Conservation (phyloP, 140 eudicot genomes). For the Ambrosia hybrid region DNA sequence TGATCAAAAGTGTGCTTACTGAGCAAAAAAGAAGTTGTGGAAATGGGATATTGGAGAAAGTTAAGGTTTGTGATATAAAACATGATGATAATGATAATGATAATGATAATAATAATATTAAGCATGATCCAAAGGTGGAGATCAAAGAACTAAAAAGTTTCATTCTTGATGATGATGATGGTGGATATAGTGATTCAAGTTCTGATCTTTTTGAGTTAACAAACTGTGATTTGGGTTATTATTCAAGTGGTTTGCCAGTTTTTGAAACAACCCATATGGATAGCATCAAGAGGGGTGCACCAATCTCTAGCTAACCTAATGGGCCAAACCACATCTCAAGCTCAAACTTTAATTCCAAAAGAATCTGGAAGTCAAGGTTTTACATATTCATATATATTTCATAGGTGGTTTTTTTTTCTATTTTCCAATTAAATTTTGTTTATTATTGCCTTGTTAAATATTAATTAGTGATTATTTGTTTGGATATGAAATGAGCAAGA, state of each 20-base stretch:
- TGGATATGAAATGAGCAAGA: slow-evolving; percentile 19
- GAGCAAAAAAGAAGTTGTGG: slow-evolving; percentile 34
- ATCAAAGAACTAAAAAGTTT: slow-evolving; percentile 37
- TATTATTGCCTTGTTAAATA: slow-evolving; percentile 16
- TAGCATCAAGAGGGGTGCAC: slow-evolving; percentile 61
- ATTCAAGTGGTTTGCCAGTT: slow-evolving; percentile 73
- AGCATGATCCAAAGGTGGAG: slow-evolving; percentile 36
- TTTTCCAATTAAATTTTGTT: slow-evolving; percentile 5
- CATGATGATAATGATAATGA: slow-evolving; percentile 21
- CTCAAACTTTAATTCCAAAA: slow-evolving; percentile 18
- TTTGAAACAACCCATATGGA: slow-evolving; percentile 81
- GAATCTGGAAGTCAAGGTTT: slow-evolving; percentile 12
- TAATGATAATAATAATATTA: slow-evolving; percentile 18
- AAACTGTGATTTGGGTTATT: slow-evolving; percentile 68
- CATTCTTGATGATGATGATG: slow-evolving; percentile 50
- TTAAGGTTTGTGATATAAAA: slow-evolving; percentile 31
- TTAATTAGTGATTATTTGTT: slow-evolving; percentile 25
- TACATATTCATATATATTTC: slow-evolving; percentile 14
- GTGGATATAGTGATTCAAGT: slow-evolving; percentile 88
- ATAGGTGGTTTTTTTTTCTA: slow-evolving; percentile 15
- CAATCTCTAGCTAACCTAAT: slow-evolving; percentile 43
- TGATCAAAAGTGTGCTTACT: slow-evolving; percentile 27
- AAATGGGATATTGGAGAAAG: slow-evolving; percentile 34
- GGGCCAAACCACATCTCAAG: background rate
- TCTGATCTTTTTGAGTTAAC: slow-evolving; percentile 89